A percentile compares a stretch with the other conserved stretches of the same genome.
These are phyloP conservation scores for Melampsora larici-populina DNA, from an alignment of 1,284 basidiomycete genomes.

Conservation along the genomic window DNA sequence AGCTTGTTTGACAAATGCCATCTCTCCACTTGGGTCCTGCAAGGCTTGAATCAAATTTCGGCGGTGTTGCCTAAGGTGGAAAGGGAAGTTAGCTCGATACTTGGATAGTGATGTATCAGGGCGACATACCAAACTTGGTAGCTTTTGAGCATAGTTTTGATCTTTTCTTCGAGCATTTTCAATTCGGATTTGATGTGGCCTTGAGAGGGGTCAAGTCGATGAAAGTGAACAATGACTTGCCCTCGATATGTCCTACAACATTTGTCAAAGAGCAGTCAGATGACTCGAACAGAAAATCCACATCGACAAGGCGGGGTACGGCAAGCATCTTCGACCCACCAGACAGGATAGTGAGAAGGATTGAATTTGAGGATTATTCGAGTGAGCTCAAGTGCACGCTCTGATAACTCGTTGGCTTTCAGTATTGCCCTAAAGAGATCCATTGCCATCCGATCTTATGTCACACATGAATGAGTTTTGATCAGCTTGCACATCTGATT, in stretches of 20 bases:
- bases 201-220: constrained; percentile 57
- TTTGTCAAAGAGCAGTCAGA: constrained; percentile 6
- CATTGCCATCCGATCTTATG: constrained; percentile 85
- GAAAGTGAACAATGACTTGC: constrained; percentile 64
- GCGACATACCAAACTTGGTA: constrained; percentile 80
- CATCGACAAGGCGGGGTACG: constrained; percentile 47
- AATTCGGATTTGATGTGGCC: constrained; percentile 71
- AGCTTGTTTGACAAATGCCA: constrained; percentile 70
- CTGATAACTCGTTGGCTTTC: constrained; percentile 69
- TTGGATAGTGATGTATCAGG: neutral
- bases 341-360: constrained; percentile 89
- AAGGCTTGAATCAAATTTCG: constrained; percentile 65
- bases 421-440: constrained; percentile 83
- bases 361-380: constrained; percentile 79
- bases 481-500: neutral
- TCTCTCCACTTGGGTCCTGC: constrained; percentile 63
- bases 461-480: neutral
- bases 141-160: constrained; percentile 76
- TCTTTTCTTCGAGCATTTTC: constrained; percentile 75
- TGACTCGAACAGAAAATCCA: constrained; percentile 27
- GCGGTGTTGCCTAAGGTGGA: constrained; percentile 68
- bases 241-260: constrained; percentile 83
- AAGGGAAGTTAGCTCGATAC: neutral
- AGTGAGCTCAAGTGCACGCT: constrained; percentile 76
- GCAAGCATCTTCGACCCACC: constrained; percentile 58